Evolutionary conservation across 2,329 filamentous ascomycete species (phyloP).

Genomic region (Pseudogymnoascus sp.): DNA sequence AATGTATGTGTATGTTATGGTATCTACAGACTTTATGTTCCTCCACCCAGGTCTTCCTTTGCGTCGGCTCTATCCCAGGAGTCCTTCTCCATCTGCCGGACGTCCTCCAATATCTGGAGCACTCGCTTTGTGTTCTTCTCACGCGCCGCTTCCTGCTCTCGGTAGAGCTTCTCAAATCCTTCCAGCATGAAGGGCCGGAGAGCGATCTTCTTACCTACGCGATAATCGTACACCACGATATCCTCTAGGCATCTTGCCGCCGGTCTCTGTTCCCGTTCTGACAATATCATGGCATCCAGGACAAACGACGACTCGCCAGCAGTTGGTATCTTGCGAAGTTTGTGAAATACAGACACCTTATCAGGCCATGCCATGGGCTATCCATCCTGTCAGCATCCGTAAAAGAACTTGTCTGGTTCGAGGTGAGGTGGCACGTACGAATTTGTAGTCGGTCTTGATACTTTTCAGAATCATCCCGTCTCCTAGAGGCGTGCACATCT

Average conservation of each 20-base stretch:
- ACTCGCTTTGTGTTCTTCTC: conserved; percentile 44
- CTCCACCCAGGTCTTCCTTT: conserved; percentile 55
- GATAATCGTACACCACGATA: conserved; percentile 71
- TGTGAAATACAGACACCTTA: conserved; percentile 75
- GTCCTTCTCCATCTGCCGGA: conserved; percentile 56
- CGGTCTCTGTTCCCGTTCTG: conserved; percentile 62
- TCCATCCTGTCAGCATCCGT: background rate
- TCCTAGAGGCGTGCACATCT: conserved; percentile 56
- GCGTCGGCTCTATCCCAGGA: conserved; percentile 69
- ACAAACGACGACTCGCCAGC: conserved; percentile 44
- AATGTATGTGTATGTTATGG: background rate
- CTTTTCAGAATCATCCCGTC: conserved; percentile 70
- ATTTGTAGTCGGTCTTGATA: conserved; percentile 79
- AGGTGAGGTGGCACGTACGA: conserved; percentile 46
- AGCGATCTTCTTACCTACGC: conserved; percentile 43
- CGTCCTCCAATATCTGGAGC: conserved; percentile 44
- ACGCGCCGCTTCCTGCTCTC: conserved; percentile 52
- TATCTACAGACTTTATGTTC: background rate
- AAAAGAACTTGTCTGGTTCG: background rate
- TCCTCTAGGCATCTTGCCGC: conserved; percentile 72
- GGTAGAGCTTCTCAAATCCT: conserved; percentile 50
- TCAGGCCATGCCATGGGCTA: conserved; percentile 81
- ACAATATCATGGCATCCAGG: conserved; percentile 58
- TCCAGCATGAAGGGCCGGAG: conserved; percentile 53
- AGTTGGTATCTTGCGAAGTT: conserved; percentile 48